Evolutionary conservation across 2,329 filamentous ascomycete genomes (phyloP).

Genomic region (Trichoderma polysporum): DNA sequence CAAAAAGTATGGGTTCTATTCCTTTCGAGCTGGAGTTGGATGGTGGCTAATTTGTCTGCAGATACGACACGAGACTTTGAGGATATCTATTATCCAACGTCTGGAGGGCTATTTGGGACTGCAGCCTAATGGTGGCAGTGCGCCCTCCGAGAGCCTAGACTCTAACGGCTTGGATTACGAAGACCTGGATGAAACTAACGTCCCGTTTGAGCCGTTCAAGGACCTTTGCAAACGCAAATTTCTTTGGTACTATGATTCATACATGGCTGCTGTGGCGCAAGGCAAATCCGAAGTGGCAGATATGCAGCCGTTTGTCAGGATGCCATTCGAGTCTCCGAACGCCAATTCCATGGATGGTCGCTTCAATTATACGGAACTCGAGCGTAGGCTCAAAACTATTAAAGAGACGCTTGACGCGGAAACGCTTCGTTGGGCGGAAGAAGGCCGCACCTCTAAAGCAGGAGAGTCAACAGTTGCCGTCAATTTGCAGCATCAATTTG

Average conservation of each 20-base stretch:
- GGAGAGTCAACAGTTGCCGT: slow-evolving; percentile 74
- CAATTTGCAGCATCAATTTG: slow-evolving; percentile 79
- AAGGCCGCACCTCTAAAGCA: slow-evolving; percentile 62
- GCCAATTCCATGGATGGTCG: slow-evolving; percentile 82
- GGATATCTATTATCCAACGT: slow-evolving; percentile 81
- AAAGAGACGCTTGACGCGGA: slow-evolving; percentile 72
- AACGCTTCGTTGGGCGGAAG: slow-evolving; percentile 65
- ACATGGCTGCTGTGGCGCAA: slow-evolving; percentile 68
- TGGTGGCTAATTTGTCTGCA: slow-evolving; percentile 38
- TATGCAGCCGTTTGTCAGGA: slow-evolving; percentile 65
- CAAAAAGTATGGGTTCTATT: slow-evolving; percentile 59
- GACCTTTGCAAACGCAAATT: slow-evolving; percentile 90
- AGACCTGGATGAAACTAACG: slow-evolving; percentile 52
- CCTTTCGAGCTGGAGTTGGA: neutral
- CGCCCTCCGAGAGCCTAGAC: slow-evolving; percentile 22
- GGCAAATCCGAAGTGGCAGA: slow-evolving; percentile 64
- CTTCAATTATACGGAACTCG: slow-evolving; percentile 77
- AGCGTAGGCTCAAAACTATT: slow-evolving; percentile 66
- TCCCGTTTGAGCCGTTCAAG: slow-evolving; percentile 80
- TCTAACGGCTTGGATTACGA: slow-evolving; percentile 42
- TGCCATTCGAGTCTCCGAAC: slow-evolving; percentile 75
- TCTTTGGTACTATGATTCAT: slow-evolving; percentile 93
- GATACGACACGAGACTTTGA: slow-evolving; percentile 88
- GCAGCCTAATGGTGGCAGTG: slow-evolving; percentile 46
- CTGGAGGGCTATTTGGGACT: slow-evolving; percentile 78